Evolutionary conservation across 2,329 filamentous ascomycete species (phyloP), one percentile per base, ranked within the genome.

Genomic region (Colletotrichum sp.): DNA sequence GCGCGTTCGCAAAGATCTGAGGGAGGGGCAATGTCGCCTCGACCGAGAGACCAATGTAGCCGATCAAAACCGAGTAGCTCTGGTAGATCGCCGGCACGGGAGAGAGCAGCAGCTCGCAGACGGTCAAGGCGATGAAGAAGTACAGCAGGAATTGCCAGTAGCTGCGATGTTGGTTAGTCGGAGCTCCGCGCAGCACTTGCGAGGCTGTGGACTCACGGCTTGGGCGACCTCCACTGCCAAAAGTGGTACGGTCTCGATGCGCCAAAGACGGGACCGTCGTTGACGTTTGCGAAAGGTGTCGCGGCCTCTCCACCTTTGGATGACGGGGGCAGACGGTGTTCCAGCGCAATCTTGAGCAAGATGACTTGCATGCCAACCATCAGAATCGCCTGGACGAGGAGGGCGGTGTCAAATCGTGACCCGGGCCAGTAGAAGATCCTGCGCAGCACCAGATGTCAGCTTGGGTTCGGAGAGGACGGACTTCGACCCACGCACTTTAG

Each of bases 1-100:
- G 90, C 78, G 90, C 88, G 82, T 97, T 97, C 59, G 94, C 87
- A 65, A 95, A 81, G 34, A 97, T 93, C 84, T 98, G 95, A 1
- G 95, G 95, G 13, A 97, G 88, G 5, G 95, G 95, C 30, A 98
- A 90, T n/a, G 92, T 94, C 9, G 95, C 95, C 84, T 98, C 95
- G 72, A 96, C 91, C 5, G 92, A 90, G 16, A 97, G 90, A 5
- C 95, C 95, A n/a, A 95, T 83, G 82, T 93, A 93, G 75, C 95
- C 95, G 73, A 96, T 91, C 13, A 93, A 78, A 8, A 88, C 85
- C 2, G 94, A 93, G 85, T 96, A 97, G 16, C 88, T 82, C 9
- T 88, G 81, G 84, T 94, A 95, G n/a, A 93, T 70, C 28, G 86
- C 82, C 7, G 87, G 87, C 44, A 91, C 85, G 8, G 91, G 88